Conservation (phyloP, 768 basidiomycete genomes). For the Xerocomellus chrysenteron region DNA sequence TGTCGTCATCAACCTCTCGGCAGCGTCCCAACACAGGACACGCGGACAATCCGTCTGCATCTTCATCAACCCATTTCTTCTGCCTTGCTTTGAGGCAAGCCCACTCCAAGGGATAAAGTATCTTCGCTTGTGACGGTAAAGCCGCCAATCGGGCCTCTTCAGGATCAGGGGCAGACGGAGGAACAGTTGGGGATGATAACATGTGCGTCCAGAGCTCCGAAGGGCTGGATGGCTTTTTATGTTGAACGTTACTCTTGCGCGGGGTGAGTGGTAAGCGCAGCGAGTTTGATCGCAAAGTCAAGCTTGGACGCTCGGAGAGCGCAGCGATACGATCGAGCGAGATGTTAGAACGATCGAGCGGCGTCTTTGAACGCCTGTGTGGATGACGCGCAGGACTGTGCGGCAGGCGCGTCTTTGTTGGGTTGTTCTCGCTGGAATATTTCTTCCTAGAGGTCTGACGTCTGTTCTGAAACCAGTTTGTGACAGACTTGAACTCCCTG, state of each 20-base stretch:
- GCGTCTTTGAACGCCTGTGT: conserved; percentile 9
- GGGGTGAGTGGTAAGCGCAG: conserved; percentile 27
- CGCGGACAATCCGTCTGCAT: conserved; percentile 10
- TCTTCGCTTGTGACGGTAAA: conserved; percentile 36
- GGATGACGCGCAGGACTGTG: conserved; percentile 9
- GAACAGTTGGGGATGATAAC: conserved; percentile 26
- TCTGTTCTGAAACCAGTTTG: conserved; percentile 84
- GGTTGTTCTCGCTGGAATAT: conserved; percentile 27
- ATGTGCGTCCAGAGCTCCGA: conserved; percentile 32
- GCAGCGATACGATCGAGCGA: conserved; percentile 33
- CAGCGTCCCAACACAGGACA: conserved; percentile 7
- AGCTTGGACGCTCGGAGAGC: conserved; percentile 30
- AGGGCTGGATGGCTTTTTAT: conserved; percentile 7
- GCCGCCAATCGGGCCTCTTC: conserved; percentile 28
- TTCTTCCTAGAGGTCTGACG: conserved; percentile 49
- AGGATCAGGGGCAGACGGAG: conserved; percentile 18
- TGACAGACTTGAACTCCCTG: conserved; percentile 68
- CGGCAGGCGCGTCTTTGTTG: not conserved
- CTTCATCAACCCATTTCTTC: conserved; percentile 25
- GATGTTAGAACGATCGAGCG: conserved; percentile 25
- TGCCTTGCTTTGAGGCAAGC: conserved; percentile 56
- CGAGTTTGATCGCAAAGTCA: conserved; percentile 8
- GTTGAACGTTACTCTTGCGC: conserved; percentile 19
- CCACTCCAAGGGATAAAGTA: conserved; percentile 66
- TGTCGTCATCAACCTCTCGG: conserved; percentile 10